These are phyloP conservation scores for Neohortaea acidophila DNA, from an alignment of 495 filamentous ascomycete species.

Conservation along the genomic window DNA sequence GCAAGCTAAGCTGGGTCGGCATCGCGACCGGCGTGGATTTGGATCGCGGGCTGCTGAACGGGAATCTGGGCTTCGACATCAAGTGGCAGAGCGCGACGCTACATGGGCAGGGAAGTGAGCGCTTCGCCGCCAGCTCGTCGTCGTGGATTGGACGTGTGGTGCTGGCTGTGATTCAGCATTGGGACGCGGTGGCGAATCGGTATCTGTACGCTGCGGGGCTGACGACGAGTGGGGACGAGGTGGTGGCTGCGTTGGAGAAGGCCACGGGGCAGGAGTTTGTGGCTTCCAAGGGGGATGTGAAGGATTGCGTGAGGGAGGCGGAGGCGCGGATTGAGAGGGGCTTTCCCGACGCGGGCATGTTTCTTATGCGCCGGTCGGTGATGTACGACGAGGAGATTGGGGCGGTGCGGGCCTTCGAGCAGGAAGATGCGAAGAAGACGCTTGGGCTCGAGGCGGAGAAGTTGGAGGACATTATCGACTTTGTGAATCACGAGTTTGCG, in stretches of 20 bases:
- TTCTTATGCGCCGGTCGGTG: constrained; percentile 19
- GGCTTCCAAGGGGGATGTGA: constrained; percentile 10
- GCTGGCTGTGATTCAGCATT: constrained; percentile 11
- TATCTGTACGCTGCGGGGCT: constrained; percentile 18
- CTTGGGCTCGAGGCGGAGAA: constrained; percentile 14
- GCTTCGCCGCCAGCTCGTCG: constrained; percentile 16
- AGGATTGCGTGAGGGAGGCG: constrained; percentile 19
- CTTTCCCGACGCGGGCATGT: constrained; percentile 17
- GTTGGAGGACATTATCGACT: constrained; percentile 11
- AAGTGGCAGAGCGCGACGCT: constrained; percentile 21
- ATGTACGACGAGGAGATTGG: constrained; percentile 16
- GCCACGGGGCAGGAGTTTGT: constrained; percentile 13
- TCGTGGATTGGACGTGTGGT: constrained; percentile 16
- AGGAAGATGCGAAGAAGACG: constrained; percentile 8
- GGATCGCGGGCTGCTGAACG: constrained; percentile 13
- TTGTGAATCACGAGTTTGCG: constrained; percentile 10
- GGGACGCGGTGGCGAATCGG: constrained; percentile 18
- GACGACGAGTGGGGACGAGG: constrained; percentile 14
- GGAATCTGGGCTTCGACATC: constrained; percentile 19
- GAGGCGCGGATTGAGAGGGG: constrained; percentile 16
- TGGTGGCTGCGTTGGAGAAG: constrained; percentile 11
- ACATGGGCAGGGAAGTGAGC: constrained; percentile 16
- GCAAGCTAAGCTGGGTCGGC: constrained; percentile 16
- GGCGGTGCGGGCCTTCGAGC: constrained; percentile 8
- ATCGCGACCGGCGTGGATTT: constrained; percentile 16